phyloP scores from a whole-genome alignment of 2,329 filamentous ascomycete genomes.

The Calonectria pseudoturangicola region DNA sequence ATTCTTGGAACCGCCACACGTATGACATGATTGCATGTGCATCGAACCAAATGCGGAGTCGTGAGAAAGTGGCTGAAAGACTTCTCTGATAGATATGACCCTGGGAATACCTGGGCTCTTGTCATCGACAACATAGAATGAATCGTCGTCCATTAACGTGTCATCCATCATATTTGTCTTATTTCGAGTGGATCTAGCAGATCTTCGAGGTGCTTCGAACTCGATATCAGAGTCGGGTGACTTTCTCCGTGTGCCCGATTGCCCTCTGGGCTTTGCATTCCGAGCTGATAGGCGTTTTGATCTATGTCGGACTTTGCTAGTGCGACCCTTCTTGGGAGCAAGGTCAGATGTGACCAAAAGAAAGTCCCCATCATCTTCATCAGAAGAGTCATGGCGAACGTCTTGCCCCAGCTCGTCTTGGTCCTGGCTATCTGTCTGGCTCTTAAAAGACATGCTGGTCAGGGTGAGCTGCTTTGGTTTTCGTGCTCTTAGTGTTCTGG shows the following conservation, averaged over 20 bases:
- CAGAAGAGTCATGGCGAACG: constrained; percentile 51
- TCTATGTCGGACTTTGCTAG: constrained; percentile 46
- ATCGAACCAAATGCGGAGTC: constrained; percentile 80
- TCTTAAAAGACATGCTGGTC: constrained; percentile 53
- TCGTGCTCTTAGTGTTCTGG: constrained; percentile 53
- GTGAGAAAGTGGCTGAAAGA: constrained; percentile 78
- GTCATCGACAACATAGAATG: constrained; percentile 69
- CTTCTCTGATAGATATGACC: constrained; percentile 81
- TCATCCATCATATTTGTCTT: constrained; percentile 69
- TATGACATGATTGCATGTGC: constrained; percentile 83
- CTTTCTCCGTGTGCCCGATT: constrained; percentile 43
- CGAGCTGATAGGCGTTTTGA: constrained; percentile 47
- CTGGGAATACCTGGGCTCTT: constrained; percentile 68
- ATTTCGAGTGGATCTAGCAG: constrained; percentile 67
- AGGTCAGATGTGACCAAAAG: constrained; percentile 63
- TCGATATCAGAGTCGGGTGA: constrained; percentile 69
- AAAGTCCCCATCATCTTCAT: constrained; percentile 60
- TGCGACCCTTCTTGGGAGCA: constrained; percentile 49
- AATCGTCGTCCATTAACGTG: constrained; percentile 75
- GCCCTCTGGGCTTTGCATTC: constrained; percentile 39
- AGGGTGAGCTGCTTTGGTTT: constrained; percentile 52
- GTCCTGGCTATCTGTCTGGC: constrained; percentile 48
- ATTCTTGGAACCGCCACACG: constrained; percentile 73
- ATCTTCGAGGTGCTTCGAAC: constrained; percentile 71
- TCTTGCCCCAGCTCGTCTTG: constrained; percentile 60